Evolutionary conservation across 2,329 filamentous ascomycete genomes (phyloP).

Genomic region (Aspergillus uvarum): DNA sequence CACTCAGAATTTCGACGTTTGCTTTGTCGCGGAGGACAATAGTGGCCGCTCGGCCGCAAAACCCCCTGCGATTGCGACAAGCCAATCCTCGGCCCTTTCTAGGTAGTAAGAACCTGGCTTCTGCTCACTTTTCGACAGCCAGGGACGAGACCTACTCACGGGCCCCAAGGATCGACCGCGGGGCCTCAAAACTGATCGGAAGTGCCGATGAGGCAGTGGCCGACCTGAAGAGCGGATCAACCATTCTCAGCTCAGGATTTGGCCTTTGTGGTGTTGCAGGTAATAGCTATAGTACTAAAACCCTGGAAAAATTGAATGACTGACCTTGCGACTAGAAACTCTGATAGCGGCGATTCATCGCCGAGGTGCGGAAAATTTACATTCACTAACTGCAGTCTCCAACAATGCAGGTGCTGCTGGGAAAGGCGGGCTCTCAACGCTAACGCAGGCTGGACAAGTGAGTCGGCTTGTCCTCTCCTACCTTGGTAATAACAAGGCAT

Average conservation of each 20-base stretch:
- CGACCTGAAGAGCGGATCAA: constrained; percentile 69
- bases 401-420: constrained; percentile 76
- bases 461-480: constrained; percentile 72
- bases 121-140: constrained; percentile 24
- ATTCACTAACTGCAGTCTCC: constrained; percentile 69
- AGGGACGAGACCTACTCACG: constrained; percentile 17
- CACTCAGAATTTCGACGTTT: constrained; percentile 24
- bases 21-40: constrained; percentile 27
- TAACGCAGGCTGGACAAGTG: constrained; percentile 69
- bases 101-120: background rate
- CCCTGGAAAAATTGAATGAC: background rate
- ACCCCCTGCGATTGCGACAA: constrained; percentile 22
- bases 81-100: constrained; percentile 12
- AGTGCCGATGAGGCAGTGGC: constrained; percentile 66
- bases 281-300: constrained; percentile 32
- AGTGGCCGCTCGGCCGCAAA: constrained; percentile 22
- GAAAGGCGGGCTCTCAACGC: constrained; percentile 65
- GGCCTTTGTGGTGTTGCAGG: constrained; percentile 76
- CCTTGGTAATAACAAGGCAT: constrained; percentile 72
- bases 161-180: constrained; percentile 31
- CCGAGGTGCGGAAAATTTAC: constrained; percentile 56
- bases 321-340: constrained; percentile 53
- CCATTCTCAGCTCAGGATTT: constrained; percentile 74
- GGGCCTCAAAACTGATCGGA: constrained; percentile 38
- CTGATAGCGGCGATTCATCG: constrained; percentile 67